Evolutionary conservation across 495 filamentous ascomycete species (phyloP), one percentile per base, ranked within the genome.

Genomic region (Trypethelium eluteriae): DNA sequence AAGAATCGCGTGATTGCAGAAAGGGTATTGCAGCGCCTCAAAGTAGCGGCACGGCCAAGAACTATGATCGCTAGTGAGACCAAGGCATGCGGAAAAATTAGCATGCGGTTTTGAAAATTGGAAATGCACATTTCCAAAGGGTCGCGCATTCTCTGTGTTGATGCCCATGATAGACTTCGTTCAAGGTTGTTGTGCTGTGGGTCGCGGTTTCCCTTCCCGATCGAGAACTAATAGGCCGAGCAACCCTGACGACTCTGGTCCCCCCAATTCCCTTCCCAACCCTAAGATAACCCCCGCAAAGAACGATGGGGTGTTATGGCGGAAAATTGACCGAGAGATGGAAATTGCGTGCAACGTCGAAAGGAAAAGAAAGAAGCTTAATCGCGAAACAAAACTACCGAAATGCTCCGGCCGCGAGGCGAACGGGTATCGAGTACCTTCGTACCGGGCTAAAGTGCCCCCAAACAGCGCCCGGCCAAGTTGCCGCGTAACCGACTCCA

Each of bases 31-130:
- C 25, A 25, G 25, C 25, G 25, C 25, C 25, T 25, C 25, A 25
- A 25, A 25, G 25, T 25, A 25, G 25, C 25, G 25, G 25, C 25
- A 25, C 25, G 25, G 25, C 25, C 25, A 25, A 25, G 2, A 53
- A 53, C 49, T 18, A 14, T 5, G 16, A 14, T 12, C 16, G 49
- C 49, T 53, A 18, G 49, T 53, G 16, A 53, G 49, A 18, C 41
- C 41, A 59, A 59, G 53, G 32, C 34, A 59, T 59, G 53, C 53
- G 53, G 53, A 59, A 36, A 59, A 59, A 59, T 59, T 36, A 34
- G 32, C 7, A 59, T 59, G 53, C 53, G 53, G 32, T 59, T 59
- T 59, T 59, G 32, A 36, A 59, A 59, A 39, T 35, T 59, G 7
- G 32, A 36, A 59, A 9, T 16, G 41, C 12, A 53, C 14, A 53